A percentile compares a stretch with the other conserved stretches of the same genome.
Evolutionary conservation across 176 grass and related monocot species (phyloP).

Genomic region (Melocanna baccifera): DNA sequence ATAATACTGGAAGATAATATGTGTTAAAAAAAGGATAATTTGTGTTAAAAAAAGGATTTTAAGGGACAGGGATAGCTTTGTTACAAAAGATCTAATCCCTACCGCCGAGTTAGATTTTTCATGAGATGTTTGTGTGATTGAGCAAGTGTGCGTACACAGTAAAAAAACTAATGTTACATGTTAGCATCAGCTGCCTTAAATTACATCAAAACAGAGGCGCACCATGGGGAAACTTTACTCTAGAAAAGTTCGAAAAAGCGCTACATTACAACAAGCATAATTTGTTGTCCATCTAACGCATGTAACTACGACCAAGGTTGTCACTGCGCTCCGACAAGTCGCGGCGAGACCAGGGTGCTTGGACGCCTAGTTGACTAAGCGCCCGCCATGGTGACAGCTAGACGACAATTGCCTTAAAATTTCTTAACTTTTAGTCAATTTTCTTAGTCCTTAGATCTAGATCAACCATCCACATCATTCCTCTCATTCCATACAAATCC

Average conservation of each 20-base stretch:
- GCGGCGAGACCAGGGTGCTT: no score
- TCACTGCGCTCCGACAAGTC: no score
- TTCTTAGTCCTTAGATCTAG: no score
- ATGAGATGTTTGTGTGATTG: neutral
- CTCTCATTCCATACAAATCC: no score
- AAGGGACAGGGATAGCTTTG: neutral
- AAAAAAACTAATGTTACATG: neutral
- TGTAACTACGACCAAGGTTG: neutral
- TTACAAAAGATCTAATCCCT: neutral
- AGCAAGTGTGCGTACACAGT: neutral
- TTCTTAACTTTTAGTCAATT: no score
- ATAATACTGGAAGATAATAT: slow-evolving; percentile 58
- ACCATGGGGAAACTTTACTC: neutral
- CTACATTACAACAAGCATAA: neutral
- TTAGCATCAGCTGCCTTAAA: neutral
- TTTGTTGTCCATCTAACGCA: neutral
- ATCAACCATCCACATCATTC: no score
- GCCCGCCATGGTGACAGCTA: fast-evolving
- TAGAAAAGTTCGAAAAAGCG: neutral
- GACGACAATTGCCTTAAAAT: no score
- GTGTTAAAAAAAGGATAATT: slow-evolving; percentile 23
- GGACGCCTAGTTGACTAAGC: no score
- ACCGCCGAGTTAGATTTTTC: neutral
- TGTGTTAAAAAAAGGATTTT: slow-evolving; percentile 25
- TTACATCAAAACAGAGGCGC: neutral